Base-by-base conservation (phyloP, 441 rosid genomes). In the Gossypium davidsonii region DNA sequence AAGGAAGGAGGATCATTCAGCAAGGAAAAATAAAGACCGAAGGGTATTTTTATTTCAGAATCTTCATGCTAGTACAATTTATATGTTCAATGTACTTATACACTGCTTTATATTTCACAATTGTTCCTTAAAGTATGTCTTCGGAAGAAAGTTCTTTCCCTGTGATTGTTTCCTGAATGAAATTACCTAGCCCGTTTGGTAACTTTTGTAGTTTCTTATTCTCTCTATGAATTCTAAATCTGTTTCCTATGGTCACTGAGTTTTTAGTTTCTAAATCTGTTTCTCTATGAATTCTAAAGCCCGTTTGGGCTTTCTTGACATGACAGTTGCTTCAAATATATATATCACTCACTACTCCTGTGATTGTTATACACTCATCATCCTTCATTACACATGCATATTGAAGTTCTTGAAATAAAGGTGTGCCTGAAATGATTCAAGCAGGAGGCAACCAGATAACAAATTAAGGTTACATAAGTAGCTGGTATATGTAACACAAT, bases 1-100 rank as follows among this genome's bases (percentile, higher is more conserved):
- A 76, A 89, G 97, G 83, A 89, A 91, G 80, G 98, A 93, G 55
- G 97, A 93, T 39, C 94, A 86, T 82, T 84, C 95, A 14, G 82
- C 92, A 51, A 83, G 94, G 87, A 91, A 88, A 84, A 89, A 78
- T 71, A 92, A 87, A 81, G 98, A 92, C 74, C 86, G 85, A 79
- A 89, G 86, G 87, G 98, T 92, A 87, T 73, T 73, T 58, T 65
- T 31, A 12, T 66, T 65, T 53, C 72, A 69, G 20, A 58, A 20
- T 4, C 74, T 39, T 62, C 52, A 8, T 52, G 21, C 37, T 48
- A 18, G 17, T 55, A 18, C 23, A 65, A 4, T 57, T 53, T 28
- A 53, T 51, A 28, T 25, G 4, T 67, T 23, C 59, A 51, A 51
- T 25, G 58, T 67, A 48, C 28, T 23, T 9, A 6, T 51, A 8